These are phyloP conservation scores for Gynochthodes officinalis DNA, from an alignment of 257 asterid species.

Conservation along the genomic window DNA sequence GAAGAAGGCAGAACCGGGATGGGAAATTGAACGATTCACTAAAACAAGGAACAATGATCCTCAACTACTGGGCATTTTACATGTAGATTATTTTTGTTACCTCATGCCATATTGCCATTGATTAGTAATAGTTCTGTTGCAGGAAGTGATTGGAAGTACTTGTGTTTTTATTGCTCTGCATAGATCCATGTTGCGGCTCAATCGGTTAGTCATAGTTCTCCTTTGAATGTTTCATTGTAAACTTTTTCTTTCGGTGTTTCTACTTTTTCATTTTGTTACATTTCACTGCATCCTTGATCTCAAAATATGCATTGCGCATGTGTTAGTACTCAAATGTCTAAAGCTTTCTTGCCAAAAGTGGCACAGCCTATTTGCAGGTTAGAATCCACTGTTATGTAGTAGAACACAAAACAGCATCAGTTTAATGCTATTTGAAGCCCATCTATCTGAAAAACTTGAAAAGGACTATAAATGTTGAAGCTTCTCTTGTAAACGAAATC, in stretches of 20 bases:
- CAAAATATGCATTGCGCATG: neutral
- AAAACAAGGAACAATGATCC: neutral
- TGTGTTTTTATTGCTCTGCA: slow-evolving; percentile 76
- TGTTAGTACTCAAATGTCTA: neutral
- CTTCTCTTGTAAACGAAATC: too few species aligned
- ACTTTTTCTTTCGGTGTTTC: neutral
- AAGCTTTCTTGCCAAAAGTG: neutral
- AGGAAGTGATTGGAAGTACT: slow-evolving; percentile 90
- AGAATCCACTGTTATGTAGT: neutral
- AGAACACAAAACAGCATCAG: neutral
- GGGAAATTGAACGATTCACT: neutral
- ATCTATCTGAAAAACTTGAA: neutral
- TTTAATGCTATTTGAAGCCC: neutral
- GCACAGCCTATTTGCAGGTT: neutral
- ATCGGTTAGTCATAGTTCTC: slow-evolving; percentile 53
- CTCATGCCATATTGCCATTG: neutral
- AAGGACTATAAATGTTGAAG: neutral
- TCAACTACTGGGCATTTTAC: neutral
- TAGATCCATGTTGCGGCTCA: slow-evolving; percentile 77
- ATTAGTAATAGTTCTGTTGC: slow-evolving; percentile 29
- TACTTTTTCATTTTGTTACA: neutral
- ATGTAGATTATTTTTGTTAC: neutral
- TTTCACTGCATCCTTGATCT: neutral
- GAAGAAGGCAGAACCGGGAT: neutral
- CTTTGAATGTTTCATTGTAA: neutral